Base-by-base conservation (phyloP, 2,329 filamentous ascomycete species). In the Pyricularia pennisetigena region DNA sequence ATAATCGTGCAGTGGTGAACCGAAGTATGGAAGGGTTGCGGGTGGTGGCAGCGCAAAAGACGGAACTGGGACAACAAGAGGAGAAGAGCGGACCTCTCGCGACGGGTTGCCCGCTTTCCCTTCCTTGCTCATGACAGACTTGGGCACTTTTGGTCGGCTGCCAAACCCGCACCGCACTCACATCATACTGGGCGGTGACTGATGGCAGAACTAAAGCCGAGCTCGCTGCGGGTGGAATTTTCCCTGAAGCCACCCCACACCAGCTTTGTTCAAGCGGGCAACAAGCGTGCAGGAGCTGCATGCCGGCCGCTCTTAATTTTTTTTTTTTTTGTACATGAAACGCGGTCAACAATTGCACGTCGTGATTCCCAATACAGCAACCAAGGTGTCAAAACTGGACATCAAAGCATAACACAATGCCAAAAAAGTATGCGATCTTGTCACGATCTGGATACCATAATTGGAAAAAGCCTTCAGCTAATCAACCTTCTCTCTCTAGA, bases 31-130 rank as follows among this genome's bases (percentile, higher is more conserved):
- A n/a, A 61, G 57, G 23, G 57, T 61, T 24, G 57, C 10, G 24
- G 24, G 57, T 61, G 57, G 57, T 61, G 57, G 57, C n/a, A 61
- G 57, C 57, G 57, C 57, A 61, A 61, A 59, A 61, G 57, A 24
- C 24, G 57, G 57, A 61, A 26, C 57, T 24, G 23, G 24, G 57
- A 61, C 57, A 61, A 26, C 57, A n/a, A 61, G 57, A 61, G 57
- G 57, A 61, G 57, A 61, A 61, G n/a, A 61, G 57, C 57, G 57
- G 57, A 61, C 57, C 57, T 61, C 57, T 61, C 57, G 57, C 57
- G 57, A 61, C 57, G 57, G 57, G 23, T 61, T 61, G 57, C 57
- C 24, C 24, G 57, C 57, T 61, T 61, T 61, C 57, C n/a, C 57
- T 61, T 61, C 57, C 57, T 24, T 24, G 57, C 24, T 24, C 57